phyloP scores from a whole-genome alignment of 2,329 filamentous ascomycete genomes.

The Ophiostoma novo-ulmi region DNA sequence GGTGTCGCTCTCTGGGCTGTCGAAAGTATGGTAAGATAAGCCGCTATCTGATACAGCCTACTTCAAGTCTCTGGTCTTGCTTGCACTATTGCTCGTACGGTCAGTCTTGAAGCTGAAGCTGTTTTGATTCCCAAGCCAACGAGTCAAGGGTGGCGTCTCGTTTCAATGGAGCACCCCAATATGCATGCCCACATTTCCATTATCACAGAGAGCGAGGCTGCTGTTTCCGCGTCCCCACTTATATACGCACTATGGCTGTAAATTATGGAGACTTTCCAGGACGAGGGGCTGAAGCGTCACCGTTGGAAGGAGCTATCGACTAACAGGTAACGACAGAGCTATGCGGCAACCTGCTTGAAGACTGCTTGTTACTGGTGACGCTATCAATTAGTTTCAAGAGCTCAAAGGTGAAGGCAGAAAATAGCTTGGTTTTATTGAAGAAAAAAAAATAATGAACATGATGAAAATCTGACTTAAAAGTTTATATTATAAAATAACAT shows the following conservation, averaged over 20 bases:
- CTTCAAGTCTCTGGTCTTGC: background rate
- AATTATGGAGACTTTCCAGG: background rate
- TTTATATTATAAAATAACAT: too few species aligned
- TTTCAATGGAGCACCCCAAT: conserved; percentile 3
- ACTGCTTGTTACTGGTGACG: background rate
- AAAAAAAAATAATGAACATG: too few species aligned
- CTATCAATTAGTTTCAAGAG: too few species aligned
- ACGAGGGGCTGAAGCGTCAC: conserved; percentile 5
- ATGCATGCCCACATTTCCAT: conserved; percentile 1
- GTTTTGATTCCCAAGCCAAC: background rate
- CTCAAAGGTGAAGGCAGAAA: too few species aligned
- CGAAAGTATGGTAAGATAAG: background rate
- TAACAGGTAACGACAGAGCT: background rate
- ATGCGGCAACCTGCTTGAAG: background rate
- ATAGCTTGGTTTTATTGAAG: too few species aligned
- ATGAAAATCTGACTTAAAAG: too few species aligned
- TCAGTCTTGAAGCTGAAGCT: background rate
- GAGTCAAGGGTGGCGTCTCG: conserved; percentile 13
- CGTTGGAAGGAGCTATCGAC: conserved; percentile 8
- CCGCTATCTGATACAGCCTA: background rate
- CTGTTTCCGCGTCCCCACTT: background rate
- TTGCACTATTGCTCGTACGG: background rate
- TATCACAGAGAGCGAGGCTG: background rate
- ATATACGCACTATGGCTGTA: background rate
- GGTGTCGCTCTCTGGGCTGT: background rate